phyloP scores from a whole-genome alignment of 164 flowering plant genomes.

The Umbilicus rupestris region DNA sequence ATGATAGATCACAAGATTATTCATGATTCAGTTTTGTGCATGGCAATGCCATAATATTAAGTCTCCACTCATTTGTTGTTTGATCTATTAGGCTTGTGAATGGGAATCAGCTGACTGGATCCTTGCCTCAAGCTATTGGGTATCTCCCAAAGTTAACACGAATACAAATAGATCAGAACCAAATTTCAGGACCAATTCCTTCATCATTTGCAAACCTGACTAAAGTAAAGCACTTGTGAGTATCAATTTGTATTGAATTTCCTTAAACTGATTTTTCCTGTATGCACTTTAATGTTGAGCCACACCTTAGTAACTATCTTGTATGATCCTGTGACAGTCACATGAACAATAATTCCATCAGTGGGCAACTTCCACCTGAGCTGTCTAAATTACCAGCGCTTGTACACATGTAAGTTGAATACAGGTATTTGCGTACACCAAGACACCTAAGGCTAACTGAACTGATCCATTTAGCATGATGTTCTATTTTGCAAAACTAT shows the following conservation, averaged over 20 bases:
- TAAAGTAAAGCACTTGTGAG: conserved; percentile 60
- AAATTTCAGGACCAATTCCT: conserved; percentile 71
- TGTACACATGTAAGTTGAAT: conserved; percentile 79
- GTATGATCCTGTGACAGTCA: conserved; percentile 40
- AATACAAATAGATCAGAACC: conserved; percentile 73
- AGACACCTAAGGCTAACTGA: neutral
- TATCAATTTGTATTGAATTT: conserved; percentile 1
- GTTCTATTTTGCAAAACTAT: no score
- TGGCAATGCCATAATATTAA: neutral
- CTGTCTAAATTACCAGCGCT: conserved; percentile 51
- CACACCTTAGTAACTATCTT: conserved; percentile 5
- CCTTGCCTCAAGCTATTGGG: conserved; percentile 80
- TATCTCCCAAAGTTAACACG: conserved; percentile 52
- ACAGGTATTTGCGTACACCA: neutral
- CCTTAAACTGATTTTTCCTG: neutral
- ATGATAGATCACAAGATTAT: neutral
- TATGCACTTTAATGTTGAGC: neutral
- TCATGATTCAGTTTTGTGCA: neutral
- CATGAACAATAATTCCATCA: conserved; percentile 88
- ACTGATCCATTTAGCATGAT: neutral
- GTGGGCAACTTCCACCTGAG: conserved; percentile 78
- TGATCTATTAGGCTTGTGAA: conserved; percentile 53
- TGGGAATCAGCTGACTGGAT: conserved; percentile 63
- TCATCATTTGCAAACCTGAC: conserved; percentile 60
- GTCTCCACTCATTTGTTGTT: neutral